Conservation (phyloP, 148 eudicot species). For the Amaranthus hypochondriacus region DNA sequence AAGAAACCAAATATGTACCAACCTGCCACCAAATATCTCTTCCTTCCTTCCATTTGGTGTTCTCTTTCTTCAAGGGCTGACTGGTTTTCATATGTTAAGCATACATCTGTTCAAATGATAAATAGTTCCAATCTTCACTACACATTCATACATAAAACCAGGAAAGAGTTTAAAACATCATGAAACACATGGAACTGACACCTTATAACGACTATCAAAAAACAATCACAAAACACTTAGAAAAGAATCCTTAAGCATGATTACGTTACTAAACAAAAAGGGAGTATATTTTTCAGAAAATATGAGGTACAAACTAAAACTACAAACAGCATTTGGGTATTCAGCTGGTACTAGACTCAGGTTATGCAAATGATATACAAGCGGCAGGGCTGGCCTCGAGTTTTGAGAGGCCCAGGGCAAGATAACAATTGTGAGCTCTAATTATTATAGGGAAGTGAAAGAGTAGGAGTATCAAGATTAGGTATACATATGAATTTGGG, state of each 20-base stretch:
- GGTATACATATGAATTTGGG: no score
- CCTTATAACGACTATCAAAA: neutral
- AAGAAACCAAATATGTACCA: conserved; percentile 14
- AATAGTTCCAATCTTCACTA: conserved; percentile 4
- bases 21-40: conserved; percentile 99
- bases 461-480: no score
- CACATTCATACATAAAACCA: neutral
- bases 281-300: neutral
- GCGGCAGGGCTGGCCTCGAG: no score
- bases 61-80: conserved; percentile 67
- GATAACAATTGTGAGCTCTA: no score
- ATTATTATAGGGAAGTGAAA: no score
- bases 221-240: neutral
- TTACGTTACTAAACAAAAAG: neutral
- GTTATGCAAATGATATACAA: neutral
- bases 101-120: conserved; percentile 54
- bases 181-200: neutral
- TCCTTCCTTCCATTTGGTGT: conserved; percentile 71
- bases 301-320: neutral
- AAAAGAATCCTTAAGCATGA: neutral
- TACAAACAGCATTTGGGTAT: neutral
- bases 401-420: no score
- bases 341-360: neutral
- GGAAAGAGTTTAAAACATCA: neutral
- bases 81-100: conserved; percentile 80